Evolutionary conservation across 495 filamentous ascomycete species (phyloP).

Genomic region (Pyronema omphalodes): DNA sequence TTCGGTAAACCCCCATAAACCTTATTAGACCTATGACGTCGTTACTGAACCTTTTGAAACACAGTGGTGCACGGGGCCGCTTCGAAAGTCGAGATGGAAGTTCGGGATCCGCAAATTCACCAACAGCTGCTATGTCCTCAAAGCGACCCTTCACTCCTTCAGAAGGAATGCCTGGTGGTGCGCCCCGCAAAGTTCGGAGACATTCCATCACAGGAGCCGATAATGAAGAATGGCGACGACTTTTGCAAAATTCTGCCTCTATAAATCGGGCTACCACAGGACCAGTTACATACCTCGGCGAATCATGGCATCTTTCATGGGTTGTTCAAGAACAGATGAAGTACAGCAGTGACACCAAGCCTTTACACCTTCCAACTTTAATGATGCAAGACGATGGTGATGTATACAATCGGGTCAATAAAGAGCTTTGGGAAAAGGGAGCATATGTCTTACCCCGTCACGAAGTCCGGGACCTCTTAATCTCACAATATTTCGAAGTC

Average conservation of each 20-base stretch:
- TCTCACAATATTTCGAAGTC: constrained; percentile 7
- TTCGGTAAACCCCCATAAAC: background rate
- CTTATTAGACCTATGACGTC: no score
- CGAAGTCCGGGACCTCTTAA: constrained; percentile 8
- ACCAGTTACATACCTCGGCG: constrained; percentile 11
- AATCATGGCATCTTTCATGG: constrained; percentile 12
- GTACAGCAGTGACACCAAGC: background rate
- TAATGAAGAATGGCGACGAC: constrained; percentile 7
- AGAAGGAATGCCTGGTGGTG: background rate
- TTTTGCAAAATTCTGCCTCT: constrained; percentile 4
- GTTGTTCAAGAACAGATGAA: constrained; percentile 1
- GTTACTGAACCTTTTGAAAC: no score
- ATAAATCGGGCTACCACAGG: constrained; percentile 3
- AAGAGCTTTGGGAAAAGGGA: constrained; percentile 8
- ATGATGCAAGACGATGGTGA: constrained; percentile 5
- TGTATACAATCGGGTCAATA: constrained; percentile 6
- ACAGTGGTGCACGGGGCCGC: constrained; percentile 11
- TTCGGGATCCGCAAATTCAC: background rate
- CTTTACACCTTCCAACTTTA: constrained; percentile 5
- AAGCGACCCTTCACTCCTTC: constrained; percentile 1
- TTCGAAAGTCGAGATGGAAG: constrained; percentile 11
- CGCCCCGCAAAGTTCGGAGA: background rate
- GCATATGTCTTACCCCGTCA: constrained; percentile 8
- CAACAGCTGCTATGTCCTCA: background rate
- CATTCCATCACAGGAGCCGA: constrained; percentile 9